phyloP scores from a whole-genome alignment of 2,329 filamentous ascomycete genomes.

The Paracoccidioides lutzii region DNA sequence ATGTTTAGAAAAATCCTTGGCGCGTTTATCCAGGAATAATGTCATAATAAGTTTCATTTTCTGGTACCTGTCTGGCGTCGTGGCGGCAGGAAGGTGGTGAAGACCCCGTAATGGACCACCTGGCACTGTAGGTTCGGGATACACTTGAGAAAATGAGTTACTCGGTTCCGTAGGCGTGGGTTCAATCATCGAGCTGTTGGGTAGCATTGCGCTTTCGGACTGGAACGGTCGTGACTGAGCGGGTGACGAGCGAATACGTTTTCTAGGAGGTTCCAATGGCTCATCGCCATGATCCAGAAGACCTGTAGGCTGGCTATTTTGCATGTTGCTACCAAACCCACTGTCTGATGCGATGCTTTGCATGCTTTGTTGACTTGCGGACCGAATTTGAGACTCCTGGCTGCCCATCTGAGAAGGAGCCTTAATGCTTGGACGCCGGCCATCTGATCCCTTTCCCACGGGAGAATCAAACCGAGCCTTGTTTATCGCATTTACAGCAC shows the following conservation, averaged over 20 bases:
- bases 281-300: slow-evolving; percentile 31
- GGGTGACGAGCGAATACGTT: slow-evolving; percentile 53
- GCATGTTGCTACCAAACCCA: slow-evolving; percentile 54
- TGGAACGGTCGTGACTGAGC: slow-evolving; percentile 26
- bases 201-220: slow-evolving; percentile 18
- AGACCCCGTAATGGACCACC: slow-evolving; percentile 16
- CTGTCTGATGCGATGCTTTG: slow-evolving; percentile 60
- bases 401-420: slow-evolving; percentile 53
- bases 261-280: slow-evolving; percentile 53
- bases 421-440: slow-evolving; percentile 55
- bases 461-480: slow-evolving; percentile 91
- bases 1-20: slow-evolving; percentile 59
- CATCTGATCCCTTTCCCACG: slow-evolving; percentile 52
- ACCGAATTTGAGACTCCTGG: slow-evolving; percentile 54
- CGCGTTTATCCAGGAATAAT: slow-evolving; percentile 62
- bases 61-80: slow-evolving; percentile 54
- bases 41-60: slow-evolving; percentile 73
- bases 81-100: slow-evolving; percentile 38
- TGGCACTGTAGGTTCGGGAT: slow-evolving; percentile 6
- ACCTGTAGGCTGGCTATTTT: slow-evolving; percentile 36
- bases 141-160: slow-evolving; percentile 35
- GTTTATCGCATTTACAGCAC: slow-evolving; percentile 89
- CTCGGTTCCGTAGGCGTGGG: slow-evolving; percentile 35
- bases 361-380: slow-evolving; percentile 61
- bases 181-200: slow-evolving; percentile 26